Percentiles rank a stretch among this genome's conserved stretches.
These are phyloP conservation scores for Neurospora intermedia DNA, from an alignment of 495 filamentous ascomycete genomes.

Conservation along the genomic window DNA sequence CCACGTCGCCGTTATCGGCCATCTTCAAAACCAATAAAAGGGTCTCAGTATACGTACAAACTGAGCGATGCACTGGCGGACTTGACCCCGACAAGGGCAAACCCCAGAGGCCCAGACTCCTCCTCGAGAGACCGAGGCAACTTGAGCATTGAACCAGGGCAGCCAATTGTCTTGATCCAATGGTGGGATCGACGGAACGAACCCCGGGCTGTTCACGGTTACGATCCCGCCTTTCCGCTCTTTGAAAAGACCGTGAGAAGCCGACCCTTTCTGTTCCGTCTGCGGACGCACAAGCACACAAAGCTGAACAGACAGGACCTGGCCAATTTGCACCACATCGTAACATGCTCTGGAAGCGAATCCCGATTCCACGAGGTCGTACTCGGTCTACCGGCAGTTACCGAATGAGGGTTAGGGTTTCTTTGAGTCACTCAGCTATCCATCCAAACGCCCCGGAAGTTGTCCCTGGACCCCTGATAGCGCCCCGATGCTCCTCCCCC, in stretches of 20 bases:
- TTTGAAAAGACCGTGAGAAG: not conserved
- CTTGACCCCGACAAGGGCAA: too few species aligned
- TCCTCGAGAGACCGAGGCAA: too few species aligned
- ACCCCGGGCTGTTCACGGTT: not conserved
- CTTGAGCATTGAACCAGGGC: not conserved
- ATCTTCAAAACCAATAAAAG: not conserved
- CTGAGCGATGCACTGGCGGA: too few species aligned
- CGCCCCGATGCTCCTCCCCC: not conserved
- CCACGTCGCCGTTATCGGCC: not conserved
- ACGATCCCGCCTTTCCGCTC: not conserved
- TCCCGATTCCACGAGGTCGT: not conserved
- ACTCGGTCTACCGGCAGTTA: not conserved
- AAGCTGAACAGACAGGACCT: not conserved
- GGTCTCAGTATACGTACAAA: too few species aligned
- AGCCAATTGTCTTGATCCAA: not conserved
- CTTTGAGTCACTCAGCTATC: not conserved
- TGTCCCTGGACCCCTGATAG: not conserved
- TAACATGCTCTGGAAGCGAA: not conserved
- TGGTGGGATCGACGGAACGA: not conserved
- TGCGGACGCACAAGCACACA: not conserved
- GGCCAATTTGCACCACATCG: not conserved
- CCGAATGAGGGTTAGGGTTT: not conserved
- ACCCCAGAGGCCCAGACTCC: too few species aligned
- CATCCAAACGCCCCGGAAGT: not conserved
- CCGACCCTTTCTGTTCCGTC: not conserved